Evolutionary conservation across 805 yeast genomes (phyloP), one percentile per base, ranked within the genome.

Genomic region (Metschnikowia cubensis): DNA sequence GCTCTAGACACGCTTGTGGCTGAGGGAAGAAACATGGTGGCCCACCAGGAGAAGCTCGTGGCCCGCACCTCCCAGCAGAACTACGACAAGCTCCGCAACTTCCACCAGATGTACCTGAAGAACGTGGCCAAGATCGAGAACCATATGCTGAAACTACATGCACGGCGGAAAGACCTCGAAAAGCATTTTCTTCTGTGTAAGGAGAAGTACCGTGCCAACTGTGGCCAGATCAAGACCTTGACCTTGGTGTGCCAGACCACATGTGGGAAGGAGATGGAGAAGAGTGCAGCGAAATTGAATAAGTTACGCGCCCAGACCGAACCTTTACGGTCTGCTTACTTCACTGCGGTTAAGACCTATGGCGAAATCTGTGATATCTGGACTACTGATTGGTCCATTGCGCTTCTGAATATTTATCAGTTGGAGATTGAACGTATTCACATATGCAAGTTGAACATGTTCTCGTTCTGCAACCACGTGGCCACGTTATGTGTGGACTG

Each of bases 401-500:
- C 86, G 0, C 77, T 88, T 41, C 81, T 76, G 54, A 78, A 77
- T 53, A 73, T 85, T 54, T 90, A 89, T 66, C 76, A 71, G 47
- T 65, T 86, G 42, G 96, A 89, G 62, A 80, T 81, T 44, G 89
- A 86, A 61, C 77, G 91, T 54, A 79, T 87, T 49, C 85, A 84
- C 58, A 77, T 83, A 53, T 61, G 86, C 50, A 85, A 87, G 59
- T 72, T 84, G 15, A 87, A 83, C 57, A 66, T 89, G 51, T 89
- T 96, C 87, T 86, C 83, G 39, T 88, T 76, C 60, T 82, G 92
- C 42, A 89, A 89, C 65, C 75, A 83, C 36, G 73, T 87, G 7
- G 87, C 95, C 6, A 76, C 88, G 0, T 74, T 83, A 2, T 89
- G 96, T 62, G 91, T 89, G 32, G 80, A 82, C 40, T 87, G 85